Evolutionary conservation across 1,139 yeast genomes (phyloP), one percentile per base, ranked within the genome.

Genomic region (Kodamaea anthophila): DNA sequence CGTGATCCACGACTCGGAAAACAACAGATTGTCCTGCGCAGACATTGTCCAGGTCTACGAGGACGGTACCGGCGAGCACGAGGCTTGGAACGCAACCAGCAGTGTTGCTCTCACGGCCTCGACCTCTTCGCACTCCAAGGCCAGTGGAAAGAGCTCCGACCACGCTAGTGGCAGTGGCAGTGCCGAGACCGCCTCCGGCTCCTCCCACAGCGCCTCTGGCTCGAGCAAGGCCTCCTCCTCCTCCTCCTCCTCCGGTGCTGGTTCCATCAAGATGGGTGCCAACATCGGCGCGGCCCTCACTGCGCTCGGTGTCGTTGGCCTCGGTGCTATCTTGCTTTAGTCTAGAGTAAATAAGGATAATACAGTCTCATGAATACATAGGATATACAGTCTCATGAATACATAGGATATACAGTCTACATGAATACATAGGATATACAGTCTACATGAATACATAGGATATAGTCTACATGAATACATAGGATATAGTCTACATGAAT

Each of bases 21-120:
- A 48, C 36, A 36, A 58, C 24, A 55, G 68, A 46, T 40, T 61
- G 29, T 60, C 65, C 3, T 65, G 71, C 48, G 66, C 70, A 18
- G 64, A 65, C 46, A 51, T 65, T 34, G 53, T 60, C 19, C 29
- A 36, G 32, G 47, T 33, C 28, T 28, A 23, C 30, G 24, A 27
- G 5, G 18, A 15, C 13, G 34, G 30, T 9, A 21, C 35, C 25
- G 36, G 27, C 19, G 23, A 30, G 26, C 23, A 15, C 33, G 15
- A 32, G 21, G 28, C 32, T 19, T 21, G 38, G 30, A 29, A 24
- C 29, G 24, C 30, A 18, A 19, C 33, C 30, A 15, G 33, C 14
- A 18, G 29, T 10, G 25, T 29, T 11, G 27, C 41, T 13, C 25
- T 36, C 23, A 18, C 18, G 21, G 28, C 40, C 18, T 15, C 36